These are phyloP conservation scores for Salix viminalis DNA, from an alignment of 345 rosid species.

Conservation along the genomic window DNA sequence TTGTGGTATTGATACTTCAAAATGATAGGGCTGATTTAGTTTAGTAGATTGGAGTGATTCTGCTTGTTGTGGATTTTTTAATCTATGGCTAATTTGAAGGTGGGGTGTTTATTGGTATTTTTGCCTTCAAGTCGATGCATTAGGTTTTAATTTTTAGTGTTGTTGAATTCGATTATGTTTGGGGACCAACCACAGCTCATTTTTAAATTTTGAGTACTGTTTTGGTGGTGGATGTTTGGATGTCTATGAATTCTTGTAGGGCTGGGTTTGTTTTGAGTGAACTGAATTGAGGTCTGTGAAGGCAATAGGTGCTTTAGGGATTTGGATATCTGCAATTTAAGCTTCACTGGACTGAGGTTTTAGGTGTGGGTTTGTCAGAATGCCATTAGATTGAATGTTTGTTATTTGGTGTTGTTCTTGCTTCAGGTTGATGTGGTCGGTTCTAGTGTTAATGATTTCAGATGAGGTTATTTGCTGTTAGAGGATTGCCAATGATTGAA, in stretches of 20 bases:
- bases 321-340: neutral
- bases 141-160: too few species aligned
- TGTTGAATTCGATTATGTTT: neutral
- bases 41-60: neutral
- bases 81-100: too few species aligned
- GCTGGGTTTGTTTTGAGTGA: slow-evolving; percentile 1
- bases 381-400: neutral
- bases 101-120: too few species aligned
- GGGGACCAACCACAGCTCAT: neutral
- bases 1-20: neutral
- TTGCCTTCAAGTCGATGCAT: too few species aligned
- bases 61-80: neutral
- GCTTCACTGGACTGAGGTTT: neutral
- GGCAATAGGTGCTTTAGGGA: neutral
- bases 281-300: neutral
- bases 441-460: too few species aligned
- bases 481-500: too few species aligned
- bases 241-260: neutral
- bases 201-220: neutral
- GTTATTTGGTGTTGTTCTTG: too few species aligned
- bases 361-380: neutral
- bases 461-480: too few species aligned
- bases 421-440: too few species aligned
- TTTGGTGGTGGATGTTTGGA: neutral
- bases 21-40: neutral